Evolutionary conservation across 2,329 filamentous ascomycete genomes (phyloP).

Genomic region (Xylariales sp.): DNA sequence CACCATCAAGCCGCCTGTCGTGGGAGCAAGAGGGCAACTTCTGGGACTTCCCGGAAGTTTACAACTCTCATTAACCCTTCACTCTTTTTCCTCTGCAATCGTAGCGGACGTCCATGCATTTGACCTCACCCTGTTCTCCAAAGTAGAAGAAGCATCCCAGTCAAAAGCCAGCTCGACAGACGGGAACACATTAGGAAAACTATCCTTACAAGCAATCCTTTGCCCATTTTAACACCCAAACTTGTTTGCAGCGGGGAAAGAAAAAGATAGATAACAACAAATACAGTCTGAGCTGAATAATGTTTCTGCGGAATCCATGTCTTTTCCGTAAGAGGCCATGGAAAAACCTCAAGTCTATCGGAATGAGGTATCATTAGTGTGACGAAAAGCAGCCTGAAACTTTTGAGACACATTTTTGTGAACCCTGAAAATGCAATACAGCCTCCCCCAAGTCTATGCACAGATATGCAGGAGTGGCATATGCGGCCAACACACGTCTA

Average conservation of each 20-base stretch:
- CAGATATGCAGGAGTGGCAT: slow-evolving; percentile 27
- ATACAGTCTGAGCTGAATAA: slow-evolving; percentile 15
- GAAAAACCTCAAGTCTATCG: slow-evolving; percentile 25
- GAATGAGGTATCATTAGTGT: slow-evolving; percentile 38
- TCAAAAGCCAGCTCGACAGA: too few species aligned
- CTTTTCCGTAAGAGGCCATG: slow-evolving; percentile 22
- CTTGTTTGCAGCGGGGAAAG: too few species aligned
- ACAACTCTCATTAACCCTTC: too few species aligned
- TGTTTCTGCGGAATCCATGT: slow-evolving; percentile 15
- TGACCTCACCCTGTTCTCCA: too few species aligned
- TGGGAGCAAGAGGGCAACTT: too few species aligned
- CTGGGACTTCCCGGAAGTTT: too few species aligned
- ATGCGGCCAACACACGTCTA: slow-evolving; percentile 28
- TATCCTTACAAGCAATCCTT: slow-evolving; percentile 3
- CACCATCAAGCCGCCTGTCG: too few species aligned
- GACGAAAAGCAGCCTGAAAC: slow-evolving; percentile 30
- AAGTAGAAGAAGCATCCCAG: slow-evolving; percentile 19
- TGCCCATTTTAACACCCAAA: too few species aligned
- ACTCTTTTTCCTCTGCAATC: too few species aligned
- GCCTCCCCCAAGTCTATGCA: slow-evolving; percentile 37
- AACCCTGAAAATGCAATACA: slow-evolving; percentile 40
- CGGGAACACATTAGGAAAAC: slow-evolving; percentile 1
- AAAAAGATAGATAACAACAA: too few species aligned
- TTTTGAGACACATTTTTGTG: slow-evolving; percentile 39
- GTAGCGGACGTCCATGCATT: too few species aligned